Conservation (phyloP, 1,284 basidiomycete genomes). For the Apiotrichum brassicae region DNA sequence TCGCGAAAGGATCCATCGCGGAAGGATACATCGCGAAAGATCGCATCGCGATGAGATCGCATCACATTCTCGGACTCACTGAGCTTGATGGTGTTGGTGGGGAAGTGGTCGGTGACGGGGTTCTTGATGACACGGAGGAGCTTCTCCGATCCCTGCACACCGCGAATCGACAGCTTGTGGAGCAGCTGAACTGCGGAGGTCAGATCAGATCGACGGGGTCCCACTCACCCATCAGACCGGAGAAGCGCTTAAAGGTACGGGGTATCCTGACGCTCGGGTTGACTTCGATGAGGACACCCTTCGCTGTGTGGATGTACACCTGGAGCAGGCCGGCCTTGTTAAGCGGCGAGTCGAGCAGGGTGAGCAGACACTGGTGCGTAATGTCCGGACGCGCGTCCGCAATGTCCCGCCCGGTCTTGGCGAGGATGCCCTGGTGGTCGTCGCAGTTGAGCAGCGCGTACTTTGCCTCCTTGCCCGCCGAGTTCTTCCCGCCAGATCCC, state of each 20-base stretch:
- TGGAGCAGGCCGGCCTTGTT: constrained; percentile 97
- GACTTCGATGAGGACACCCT: constrained; percentile 95
- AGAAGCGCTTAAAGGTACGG: constrained; percentile 97
- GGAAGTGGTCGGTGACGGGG: constrained; percentile 91
- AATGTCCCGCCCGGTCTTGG: constrained; percentile 95
- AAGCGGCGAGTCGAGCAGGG: constrained; percentile 91
- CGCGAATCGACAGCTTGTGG: constrained; percentile 90
- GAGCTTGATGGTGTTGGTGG: constrained; percentile 90
- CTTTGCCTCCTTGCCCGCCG: constrained; percentile 69
- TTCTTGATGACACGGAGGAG: constrained; percentile 98
- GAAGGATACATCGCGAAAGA: too few species aligned
- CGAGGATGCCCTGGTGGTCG: constrained; percentile 96
- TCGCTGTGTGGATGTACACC: constrained; percentile 97
- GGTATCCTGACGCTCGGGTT: constrained; percentile 97
- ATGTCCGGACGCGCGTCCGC: constrained; percentile 97
- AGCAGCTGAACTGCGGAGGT: constrained; percentile 76
- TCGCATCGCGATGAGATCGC: too few species aligned
- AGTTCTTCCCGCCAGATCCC: constrained; percentile 49
- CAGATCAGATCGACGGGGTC: neutral
- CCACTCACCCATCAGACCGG: constrained; percentile 87
- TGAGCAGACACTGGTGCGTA: constrained; percentile 97
- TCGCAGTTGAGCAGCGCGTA: constrained; percentile 98
- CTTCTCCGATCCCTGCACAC: constrained; percentile 94
- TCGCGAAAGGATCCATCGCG: too few species aligned
- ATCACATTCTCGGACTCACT: constrained; percentile 53